Evolutionary conservation across 208 protist species (phyloP), one percentile per base, ranked within the genome.

Genomic region (Wallacemonas rigidus): DNA sequence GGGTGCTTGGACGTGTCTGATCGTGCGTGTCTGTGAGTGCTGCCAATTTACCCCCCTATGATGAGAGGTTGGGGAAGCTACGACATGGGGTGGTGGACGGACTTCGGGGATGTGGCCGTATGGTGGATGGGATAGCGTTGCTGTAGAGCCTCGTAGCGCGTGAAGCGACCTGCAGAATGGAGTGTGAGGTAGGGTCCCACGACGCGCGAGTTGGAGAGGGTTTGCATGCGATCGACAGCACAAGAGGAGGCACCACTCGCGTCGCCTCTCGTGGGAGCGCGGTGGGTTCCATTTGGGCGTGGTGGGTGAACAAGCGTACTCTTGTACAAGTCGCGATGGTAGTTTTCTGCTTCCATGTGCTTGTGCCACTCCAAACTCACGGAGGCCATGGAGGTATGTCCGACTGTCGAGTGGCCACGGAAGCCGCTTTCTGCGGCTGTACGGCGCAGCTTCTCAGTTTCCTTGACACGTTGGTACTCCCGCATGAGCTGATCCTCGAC

Each of bases 161-260:
- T 85, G 63, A 77, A 80, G 12, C 75, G 73, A 2, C 83, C 83
- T 1, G 63, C 12, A 9, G 70, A 69, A 44, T 62, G 65, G 7
- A 88, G 75, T 15, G 79, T 88, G 14, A 88, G 60, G 35, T 83
- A 72, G 0, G 83, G 83, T 15, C 79, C 80, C 56, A 71, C 69
- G 3, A 69, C 38, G 70, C 75, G 43, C 43, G 45, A 73, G 67
- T 72, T 65, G 11, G 60, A 65, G 8, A 65, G 44, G 11, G 60
- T 65, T 5, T 48, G 60, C 41, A 41, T 39, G 41, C 60, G 60
- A 35, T 65, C 60, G 26, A 26, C n/a, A 41, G 57, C 54, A 58
- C 15, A 17, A 35, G n/a, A 36, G 15, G 54, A 26, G 0, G 26
- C 26, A 26, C 26, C 26, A 26, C 26, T 26, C 26, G 26, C 26